phyloP scores from a whole-genome alignment of 148 eudicot genomes.

The Cornus controversa region DNA sequence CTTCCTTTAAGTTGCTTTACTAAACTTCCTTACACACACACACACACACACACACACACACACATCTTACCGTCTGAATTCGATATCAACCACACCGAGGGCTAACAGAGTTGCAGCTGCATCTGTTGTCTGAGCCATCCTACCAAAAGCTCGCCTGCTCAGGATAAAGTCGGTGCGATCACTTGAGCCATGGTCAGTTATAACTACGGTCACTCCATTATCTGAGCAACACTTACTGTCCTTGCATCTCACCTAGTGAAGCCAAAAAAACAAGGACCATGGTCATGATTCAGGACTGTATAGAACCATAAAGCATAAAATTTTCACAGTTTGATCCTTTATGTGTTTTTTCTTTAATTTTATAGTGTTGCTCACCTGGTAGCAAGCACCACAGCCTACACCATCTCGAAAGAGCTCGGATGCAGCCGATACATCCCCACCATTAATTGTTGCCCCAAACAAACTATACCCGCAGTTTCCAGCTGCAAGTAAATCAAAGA shows the following conservation, averaged over 20 bases:
- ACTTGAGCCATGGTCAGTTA: conserved; percentile 69
- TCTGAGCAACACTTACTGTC: conserved; percentile 59
- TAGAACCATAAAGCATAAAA: too few species aligned
- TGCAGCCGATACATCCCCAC: conserved; percentile 75
- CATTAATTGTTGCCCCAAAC: conserved; percentile 74
- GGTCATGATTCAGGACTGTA: not conserved
- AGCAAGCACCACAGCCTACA: conserved; percentile 81
- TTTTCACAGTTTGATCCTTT: too few species aligned
- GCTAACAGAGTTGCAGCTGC: conserved; percentile 50
- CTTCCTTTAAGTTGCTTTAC: too few species aligned
- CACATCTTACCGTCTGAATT: conserved; percentile 57
- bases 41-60: not conserved
- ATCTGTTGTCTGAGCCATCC: conserved; percentile 65
- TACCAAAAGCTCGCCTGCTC: conserved; percentile 53
- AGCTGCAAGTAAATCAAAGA: conserved; percentile 27
- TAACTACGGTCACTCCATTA: conserved; percentile 55
- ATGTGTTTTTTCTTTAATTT: not conserved
- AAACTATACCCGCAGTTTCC: conserved; percentile 68
- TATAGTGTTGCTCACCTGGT: conserved; percentile 48
- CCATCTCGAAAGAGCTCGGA: conserved; percentile 64
- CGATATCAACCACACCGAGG: conserved; percentile 62
- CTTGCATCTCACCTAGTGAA: conserved; percentile 65
- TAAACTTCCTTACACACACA: too few species aligned
- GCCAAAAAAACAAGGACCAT: too few species aligned
- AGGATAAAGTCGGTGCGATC: conserved; percentile 61